Evolutionary conservation across 306 rosid genomes (phyloP), one percentile per base, ranked within the genome.

Genomic region (Cyclanthera cordifolia): DNA sequence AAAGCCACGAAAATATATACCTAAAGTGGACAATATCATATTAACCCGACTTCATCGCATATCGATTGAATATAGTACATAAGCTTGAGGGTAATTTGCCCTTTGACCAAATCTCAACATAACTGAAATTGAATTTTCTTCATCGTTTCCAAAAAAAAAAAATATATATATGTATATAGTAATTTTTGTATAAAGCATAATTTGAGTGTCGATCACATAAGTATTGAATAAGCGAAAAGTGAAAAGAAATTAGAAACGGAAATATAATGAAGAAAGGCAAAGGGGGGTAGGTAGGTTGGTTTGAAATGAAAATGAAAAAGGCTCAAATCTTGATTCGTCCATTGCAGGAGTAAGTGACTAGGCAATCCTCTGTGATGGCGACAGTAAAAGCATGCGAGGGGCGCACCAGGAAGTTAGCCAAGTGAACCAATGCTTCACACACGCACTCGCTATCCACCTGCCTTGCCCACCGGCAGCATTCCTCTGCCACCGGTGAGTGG

Each of bases 381-480:
- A 89, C 6, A 1, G 81, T n/a, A 81, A 82, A 83, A 24, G 60
- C 58, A 75, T 93, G 98, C 43, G 52, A 8, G 20, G 98, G 89
- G 76, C 81, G 85, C 15, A 57, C 27, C 17, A 89, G 88, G 80
- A 87, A 93, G n/a, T 75, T 45, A 4, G 97, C 92, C 85, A 91
- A 72, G 37, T 54, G 88, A 53, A 66, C 47, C 3, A 91, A 81
- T 70, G 84, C 24, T 8, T 87, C 88, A 68, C 98, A 89, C 24
- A 89, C 89, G 41, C 98, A 92, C 27, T 83, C 73, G 60, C 15
- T 72, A 50, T 89, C 96, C 9, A 93, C 78, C 52, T 80, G 81
- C 43, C 2, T 73, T 15, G 82, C 79, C 98, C 96, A 93, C 53
- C 84, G 64, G 77, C 98, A 93, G 41, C 98, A 93, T 27, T 79